A percentile compares a stretch with the other conserved stretches of the same genome.
phyloP scores from a whole-genome alignment of 768 basidiomycete genomes.

The Strobilomyces dryophilus region DNA sequence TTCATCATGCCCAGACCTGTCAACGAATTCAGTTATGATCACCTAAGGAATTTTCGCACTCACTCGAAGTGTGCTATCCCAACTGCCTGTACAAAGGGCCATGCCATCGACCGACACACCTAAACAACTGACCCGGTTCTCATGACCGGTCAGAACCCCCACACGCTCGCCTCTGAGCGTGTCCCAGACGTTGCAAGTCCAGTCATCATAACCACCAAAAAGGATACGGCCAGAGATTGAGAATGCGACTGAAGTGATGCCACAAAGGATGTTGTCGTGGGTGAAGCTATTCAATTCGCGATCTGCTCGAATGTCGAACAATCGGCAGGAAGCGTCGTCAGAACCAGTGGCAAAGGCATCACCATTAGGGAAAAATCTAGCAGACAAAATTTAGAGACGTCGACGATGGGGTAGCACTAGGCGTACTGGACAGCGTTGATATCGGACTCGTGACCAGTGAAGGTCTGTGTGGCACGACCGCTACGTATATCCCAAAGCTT shows the following conservation, averaged over 20 bases:
- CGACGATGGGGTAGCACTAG: not conserved
- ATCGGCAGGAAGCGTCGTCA: constrained; percentile 96
- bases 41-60: constrained; percentile 26
- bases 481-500: constrained; percentile 99
- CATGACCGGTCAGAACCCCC: constrained; percentile 94
- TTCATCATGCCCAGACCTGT: constrained; percentile 81
- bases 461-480: constrained; percentile 96
- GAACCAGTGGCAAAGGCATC: constrained; percentile 99
- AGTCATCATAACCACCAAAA: constrained; percentile 99
- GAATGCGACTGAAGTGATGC: constrained; percentile 98
- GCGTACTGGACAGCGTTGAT: constrained; percentile 98
- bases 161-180: constrained; percentile 98
- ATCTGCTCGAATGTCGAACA: constrained; percentile 97
- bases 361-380: constrained; percentile 98
- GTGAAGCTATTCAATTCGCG: constrained; percentile 96
- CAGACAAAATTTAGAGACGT: constrained; percentile 7
- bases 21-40: constrained; percentile 11
- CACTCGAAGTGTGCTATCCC: constrained; percentile 96
- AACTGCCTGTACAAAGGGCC: constrained; percentile 97
- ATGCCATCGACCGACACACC: constrained; percentile 96
- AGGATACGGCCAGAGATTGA: constrained; percentile 96
- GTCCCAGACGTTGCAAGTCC: constrained; percentile 99
- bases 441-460: constrained; percentile 97
- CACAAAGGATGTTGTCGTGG: constrained; percentile 98
- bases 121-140: constrained; percentile 96